These are phyloP conservation scores for Calonectria multiphialidica DNA, from an alignment of 2,329 filamentous ascomycete genomes.

Conservation along the genomic window DNA sequence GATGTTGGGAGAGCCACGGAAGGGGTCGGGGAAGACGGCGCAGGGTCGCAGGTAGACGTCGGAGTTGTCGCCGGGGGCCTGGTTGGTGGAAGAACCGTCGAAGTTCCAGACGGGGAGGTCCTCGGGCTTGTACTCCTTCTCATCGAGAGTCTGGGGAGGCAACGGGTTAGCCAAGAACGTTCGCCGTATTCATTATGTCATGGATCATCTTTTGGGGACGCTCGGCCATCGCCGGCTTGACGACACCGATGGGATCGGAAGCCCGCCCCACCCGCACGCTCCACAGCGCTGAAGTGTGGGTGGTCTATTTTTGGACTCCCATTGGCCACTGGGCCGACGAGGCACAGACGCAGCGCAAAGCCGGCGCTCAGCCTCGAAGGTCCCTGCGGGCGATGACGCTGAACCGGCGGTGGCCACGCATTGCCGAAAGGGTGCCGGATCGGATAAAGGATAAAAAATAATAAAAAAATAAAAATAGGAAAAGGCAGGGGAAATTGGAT, in stretches of 20 bases:
- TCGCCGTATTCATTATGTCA: not conserved
- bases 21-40: slow-evolving; percentile 91
- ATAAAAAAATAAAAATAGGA: slow-evolving; percentile 27
- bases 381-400: slow-evolving; percentile 23
- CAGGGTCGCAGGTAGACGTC: slow-evolving; percentile 96
- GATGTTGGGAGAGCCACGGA: slow-evolving; percentile 91
- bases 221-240: slow-evolving; percentile 27
- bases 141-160: slow-evolving; percentile 59
- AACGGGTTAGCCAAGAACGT: not conserved
- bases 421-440: slow-evolving; percentile 17
- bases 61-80: slow-evolving; percentile 95
- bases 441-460: slow-evolving; percentile 1
- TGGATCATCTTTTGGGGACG: not conserved
- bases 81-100: slow-evolving; percentile 87
- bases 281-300: slow-evolving; percentile 12
- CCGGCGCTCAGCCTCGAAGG: slow-evolving; percentile 21
- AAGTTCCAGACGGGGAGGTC: slow-evolving; percentile 69
- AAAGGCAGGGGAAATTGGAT: too few species aligned
- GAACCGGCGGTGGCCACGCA: slow-evolving; percentile 18
- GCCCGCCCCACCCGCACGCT: slow-evolving; percentile 3
- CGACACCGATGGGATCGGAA: slow-evolving; percentile 16
- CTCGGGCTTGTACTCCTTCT: slow-evolving; percentile 62
- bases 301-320: slow-evolving; percentile 19
- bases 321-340: slow-evolving; percentile 23
- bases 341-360: slow-evolving; percentile 24